Conservation (phyloP, 257 asterid species). For the Solanum bulbocastanum region DNA sequence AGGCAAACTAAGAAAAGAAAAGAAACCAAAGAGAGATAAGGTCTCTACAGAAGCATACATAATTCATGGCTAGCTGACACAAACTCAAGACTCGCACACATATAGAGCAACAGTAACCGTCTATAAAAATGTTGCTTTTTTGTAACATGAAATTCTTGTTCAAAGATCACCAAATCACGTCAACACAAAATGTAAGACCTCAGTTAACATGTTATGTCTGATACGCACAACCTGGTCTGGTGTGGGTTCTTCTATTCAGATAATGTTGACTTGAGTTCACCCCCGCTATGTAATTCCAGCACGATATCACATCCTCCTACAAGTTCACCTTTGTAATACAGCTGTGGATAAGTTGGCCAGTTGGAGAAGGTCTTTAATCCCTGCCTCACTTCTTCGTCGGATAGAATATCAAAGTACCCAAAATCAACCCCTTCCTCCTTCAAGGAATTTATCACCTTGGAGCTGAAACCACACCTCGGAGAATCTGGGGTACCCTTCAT, state of each 20-base stretch:
- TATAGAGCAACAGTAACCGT: neutral
- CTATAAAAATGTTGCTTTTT: neutral
- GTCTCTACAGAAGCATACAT: neutral
- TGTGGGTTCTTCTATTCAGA: slow-evolving; percentile 29
- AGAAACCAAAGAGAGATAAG: neutral
- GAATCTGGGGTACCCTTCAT: slow-evolving; percentile 85
- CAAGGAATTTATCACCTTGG: slow-evolving; percentile 75
- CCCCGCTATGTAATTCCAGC: slow-evolving; percentile 52
- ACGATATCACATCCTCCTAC: slow-evolving; percentile 84
- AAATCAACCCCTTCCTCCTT: slow-evolving; percentile 62
- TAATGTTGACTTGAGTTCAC: slow-evolving; percentile 65
- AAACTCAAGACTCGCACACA: neutral
- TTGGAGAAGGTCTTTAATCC: slow-evolving; percentile 77
- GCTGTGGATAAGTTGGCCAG: slow-evolving; percentile 98
- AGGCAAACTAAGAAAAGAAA: neutral
- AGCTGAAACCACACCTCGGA: slow-evolving; percentile 89
- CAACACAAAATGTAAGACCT: neutral
- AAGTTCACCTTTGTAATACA: slow-evolving; percentile 87
- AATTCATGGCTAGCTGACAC: neutral
- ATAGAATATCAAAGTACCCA: slow-evolving; percentile 79
- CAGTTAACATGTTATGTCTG: neutral
- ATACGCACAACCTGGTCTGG: neutral
- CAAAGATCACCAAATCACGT: neutral
- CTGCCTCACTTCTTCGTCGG: slow-evolving; percentile 85
- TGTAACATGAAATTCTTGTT: neutral